A percentile compares a stretch with the other conserved stretches of the same genome.
Evolutionary conservation across 176 grass and related monocot species (phyloP).

Genomic region (Carex myosuroides): DNA sequence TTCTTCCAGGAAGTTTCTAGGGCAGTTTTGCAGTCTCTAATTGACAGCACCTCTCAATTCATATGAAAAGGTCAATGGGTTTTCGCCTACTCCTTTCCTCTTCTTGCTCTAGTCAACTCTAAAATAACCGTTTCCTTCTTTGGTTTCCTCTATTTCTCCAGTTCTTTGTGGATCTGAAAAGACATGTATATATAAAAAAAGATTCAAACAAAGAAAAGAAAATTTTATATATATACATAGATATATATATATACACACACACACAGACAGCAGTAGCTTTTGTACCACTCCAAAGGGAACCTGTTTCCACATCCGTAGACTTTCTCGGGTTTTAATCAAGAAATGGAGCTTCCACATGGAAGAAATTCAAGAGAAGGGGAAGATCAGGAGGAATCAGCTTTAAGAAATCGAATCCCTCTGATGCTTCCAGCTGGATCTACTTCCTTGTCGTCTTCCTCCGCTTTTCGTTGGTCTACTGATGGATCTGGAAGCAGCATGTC

Average conservation of each 20-base stretch:
- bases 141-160: neutral
- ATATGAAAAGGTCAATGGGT: slow-evolving; percentile 23
- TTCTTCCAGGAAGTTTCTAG: slow-evolving; percentile 25
- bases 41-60: neutral
- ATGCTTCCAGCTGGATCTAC: slow-evolving; percentile 29
- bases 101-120: slow-evolving; percentile 19
- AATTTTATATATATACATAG: neutral
- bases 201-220: slow-evolving; percentile 10
- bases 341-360: slow-evolving; percentile 18
- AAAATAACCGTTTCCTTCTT: slow-evolving; percentile 10
- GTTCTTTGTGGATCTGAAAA: slow-evolving; percentile 12
- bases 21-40: slow-evolving; percentile 19
- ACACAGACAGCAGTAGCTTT: neutral
- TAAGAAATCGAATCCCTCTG: slow-evolving; percentile 35
- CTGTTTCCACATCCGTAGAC: slow-evolving; percentile 1
- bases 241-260: neutral
- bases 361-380: slow-evolving; percentile 21
- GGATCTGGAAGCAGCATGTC: slow-evolving; percentile 30
- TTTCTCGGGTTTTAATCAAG: neutral
- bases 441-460: slow-evolving; percentile 13
- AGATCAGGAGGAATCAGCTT: slow-evolving; percentile 8
- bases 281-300: slow-evolving; percentile 19
- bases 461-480: neutral
- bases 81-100: neutral
- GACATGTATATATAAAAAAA: slow-evolving; percentile 16